Conservation (phyloP, 1,284 basidiomycete genomes). For the Ganoderma resinaceum region DNA sequence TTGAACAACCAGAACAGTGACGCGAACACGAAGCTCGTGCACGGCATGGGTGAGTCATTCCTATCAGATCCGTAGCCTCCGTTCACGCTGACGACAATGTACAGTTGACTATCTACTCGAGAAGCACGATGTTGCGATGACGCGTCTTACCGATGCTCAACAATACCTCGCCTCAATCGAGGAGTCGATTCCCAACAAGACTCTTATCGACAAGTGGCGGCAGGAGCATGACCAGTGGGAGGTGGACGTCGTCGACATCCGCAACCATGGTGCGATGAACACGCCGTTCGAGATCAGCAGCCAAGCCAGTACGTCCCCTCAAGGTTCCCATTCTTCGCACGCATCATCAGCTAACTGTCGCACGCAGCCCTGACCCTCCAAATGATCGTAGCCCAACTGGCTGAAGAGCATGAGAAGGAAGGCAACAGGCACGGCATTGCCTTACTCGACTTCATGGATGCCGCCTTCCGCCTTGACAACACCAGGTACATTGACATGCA, state of each 20-base stretch:
- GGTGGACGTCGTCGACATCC: not conserved
- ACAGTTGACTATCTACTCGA: not conserved
- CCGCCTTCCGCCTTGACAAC: not conserved
- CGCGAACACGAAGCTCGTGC: not conserved
- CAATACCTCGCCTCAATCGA: not conserved
- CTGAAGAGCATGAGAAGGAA: not conserved
- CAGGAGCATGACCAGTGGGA: not conserved
- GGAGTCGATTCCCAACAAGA: not conserved
- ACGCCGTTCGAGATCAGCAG: not conserved
- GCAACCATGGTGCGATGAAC: not conserved
- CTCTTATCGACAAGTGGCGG: not conserved
- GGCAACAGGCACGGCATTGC: not conserved
- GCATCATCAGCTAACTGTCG: not conserved
- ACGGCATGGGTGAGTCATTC: not conserved
- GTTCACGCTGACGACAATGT: not conserved
- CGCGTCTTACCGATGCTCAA: not conserved
- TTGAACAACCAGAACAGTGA: slow-evolving; percentile 29
- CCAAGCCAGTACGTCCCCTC: not conserved
- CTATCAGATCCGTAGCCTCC: not conserved
- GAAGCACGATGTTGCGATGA: not conserved
- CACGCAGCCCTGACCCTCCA: not conserved
- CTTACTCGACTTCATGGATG: not conserved
- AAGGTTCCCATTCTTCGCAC: no score
- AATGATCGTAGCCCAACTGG: not conserved
- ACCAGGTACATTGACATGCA: not conserved